Evolutionary conservation across 1,284 basidiomycete genomes (phyloP).

Genomic region (Cryptococcus hybrid): DNA sequence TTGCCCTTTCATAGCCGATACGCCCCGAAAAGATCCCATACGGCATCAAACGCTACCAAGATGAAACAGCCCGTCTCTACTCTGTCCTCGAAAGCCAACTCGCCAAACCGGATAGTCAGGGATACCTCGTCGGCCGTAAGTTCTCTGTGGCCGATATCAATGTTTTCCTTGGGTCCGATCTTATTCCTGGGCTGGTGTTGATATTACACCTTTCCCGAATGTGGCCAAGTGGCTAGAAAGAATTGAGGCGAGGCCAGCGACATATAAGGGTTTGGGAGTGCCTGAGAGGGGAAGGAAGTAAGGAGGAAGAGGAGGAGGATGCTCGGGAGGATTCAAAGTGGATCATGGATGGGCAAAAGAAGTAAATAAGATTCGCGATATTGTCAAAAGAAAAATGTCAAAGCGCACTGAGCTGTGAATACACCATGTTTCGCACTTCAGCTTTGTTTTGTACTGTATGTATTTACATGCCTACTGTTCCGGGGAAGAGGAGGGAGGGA

Average conservation of each 20-base stretch:
- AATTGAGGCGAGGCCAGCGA: constrained; percentile 52
- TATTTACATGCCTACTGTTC: no score
- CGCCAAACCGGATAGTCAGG: constrained; percentile 25
- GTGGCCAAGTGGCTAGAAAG: constrained; percentile 58
- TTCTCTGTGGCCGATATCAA: constrained; percentile 60
- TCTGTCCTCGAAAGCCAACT: constrained; percentile 71
- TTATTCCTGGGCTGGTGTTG: constrained; percentile 55
- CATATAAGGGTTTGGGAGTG: constrained; percentile 48
- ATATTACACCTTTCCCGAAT: constrained; percentile 59
- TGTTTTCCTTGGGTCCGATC: constrained; percentile 55
- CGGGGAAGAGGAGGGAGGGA: no score
- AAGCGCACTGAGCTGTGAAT: no score
- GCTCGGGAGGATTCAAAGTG: constrained; percentile 17
- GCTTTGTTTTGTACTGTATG: no score
- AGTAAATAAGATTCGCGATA: no score
- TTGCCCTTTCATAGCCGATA: constrained; percentile 29
- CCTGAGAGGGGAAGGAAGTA: constrained; percentile 21
- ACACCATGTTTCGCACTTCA: no score
- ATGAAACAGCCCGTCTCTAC: constrained; percentile 75
- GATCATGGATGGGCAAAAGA: no score
- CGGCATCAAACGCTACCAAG: constrained; percentile 61
- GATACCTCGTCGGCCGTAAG: constrained; percentile 66
- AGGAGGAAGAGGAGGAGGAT: constrained; percentile 27
- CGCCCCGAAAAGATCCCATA: constrained; percentile 50
- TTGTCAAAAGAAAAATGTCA: no score